Evolutionary conservation across 495 filamentous ascomycete species (phyloP).

Genomic region (Schizothecium vesticola): DNA sequence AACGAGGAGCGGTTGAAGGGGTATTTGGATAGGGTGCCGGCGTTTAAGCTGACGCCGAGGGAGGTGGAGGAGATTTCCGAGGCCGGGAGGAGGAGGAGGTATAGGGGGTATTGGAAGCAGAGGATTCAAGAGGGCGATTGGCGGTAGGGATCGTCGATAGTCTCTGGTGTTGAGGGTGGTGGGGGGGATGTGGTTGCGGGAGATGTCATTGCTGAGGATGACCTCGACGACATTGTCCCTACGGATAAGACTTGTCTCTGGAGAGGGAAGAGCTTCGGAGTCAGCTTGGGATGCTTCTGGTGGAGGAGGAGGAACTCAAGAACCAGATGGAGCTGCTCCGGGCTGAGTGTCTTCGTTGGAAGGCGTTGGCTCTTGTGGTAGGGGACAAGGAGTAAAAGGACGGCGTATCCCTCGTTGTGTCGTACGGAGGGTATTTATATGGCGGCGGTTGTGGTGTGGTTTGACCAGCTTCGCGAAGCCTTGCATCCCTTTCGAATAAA

Average conservation of each 20-base stretch:
- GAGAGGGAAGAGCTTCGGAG: too few relatives aligned
- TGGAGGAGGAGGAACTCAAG: background rate
- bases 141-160: slow-evolving; percentile 17
- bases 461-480: background rate
- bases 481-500: background rate
- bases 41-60: slow-evolving; percentile 63
- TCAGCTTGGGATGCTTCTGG: too few relatives aligned
- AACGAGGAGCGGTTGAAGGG: slow-evolving; percentile 65
- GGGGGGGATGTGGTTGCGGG: slow-evolving; percentile 15
- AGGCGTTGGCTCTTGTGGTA: background rate
- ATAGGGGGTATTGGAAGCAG: slow-evolving; percentile 59
- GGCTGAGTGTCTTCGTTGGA: background rate
- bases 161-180: background rate
- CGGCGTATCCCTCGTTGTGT: background rate
- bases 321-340: background rate
- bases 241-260: too few relatives aligned
- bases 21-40: slow-evolving; percentile 54
- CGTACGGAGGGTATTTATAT: background rate
- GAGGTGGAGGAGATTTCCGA: slow-evolving; percentile 64
- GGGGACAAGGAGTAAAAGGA: background rate
- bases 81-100: slow-evolving; percentile 62
- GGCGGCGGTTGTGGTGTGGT: background rate
- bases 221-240: background rate
- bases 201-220: background rate
- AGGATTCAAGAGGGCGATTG: slow-evolving; percentile 58